Evolutionary conservation across 345 rosid genomes (phyloP), one percentile per base, ranked within the genome.

Genomic region (Angophora floribunda): DNA sequence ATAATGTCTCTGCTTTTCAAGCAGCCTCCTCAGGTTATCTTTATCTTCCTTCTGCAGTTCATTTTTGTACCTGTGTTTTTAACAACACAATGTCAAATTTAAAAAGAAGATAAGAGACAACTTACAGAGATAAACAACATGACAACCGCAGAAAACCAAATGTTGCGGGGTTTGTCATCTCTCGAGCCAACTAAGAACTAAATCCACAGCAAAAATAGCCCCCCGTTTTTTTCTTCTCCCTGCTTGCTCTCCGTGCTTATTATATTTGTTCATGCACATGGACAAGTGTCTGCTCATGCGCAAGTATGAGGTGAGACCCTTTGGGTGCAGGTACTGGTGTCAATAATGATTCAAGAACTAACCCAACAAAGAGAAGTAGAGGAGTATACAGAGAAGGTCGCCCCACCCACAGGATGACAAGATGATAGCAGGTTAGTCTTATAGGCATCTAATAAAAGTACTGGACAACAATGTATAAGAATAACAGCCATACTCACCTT

Each of bases 21-120:
- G 92, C 87, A 98, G 95, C 85, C 67, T 86, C 91, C 92, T 92
- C 32, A 98, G 94, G 87, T 93, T 94, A 79, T 93, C 95, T 94
- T 97, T 97, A 89, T 97, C 99, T 90, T 97, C 99, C 91, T 93
- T 96, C 86, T 19, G 91, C 87, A 98, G 86, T 86, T 94, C 98
- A 92, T 96, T 93, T 93, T 97, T 98, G 93, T 98, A 98, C 92
- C 99, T 97, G 93, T 24, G 0, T 52, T 52, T 51, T 57, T 87
- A 91, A 67, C 86, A 65, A 49, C 51, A 63, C 45, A 63, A 63
- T 75, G 49, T 75, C 26, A 51, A 1, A 17, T 7, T 30, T 28
- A 41, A 51, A 47, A 79, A 36, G 50, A 55, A 52, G 6, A 57
- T 59, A 61, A 36, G 32, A 26, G 67, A 61, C 15, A 61, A 26